Conservation (phyloP, 2,329 filamentous ascomycete genomes). For the Hortaea werneckii region DNA sequence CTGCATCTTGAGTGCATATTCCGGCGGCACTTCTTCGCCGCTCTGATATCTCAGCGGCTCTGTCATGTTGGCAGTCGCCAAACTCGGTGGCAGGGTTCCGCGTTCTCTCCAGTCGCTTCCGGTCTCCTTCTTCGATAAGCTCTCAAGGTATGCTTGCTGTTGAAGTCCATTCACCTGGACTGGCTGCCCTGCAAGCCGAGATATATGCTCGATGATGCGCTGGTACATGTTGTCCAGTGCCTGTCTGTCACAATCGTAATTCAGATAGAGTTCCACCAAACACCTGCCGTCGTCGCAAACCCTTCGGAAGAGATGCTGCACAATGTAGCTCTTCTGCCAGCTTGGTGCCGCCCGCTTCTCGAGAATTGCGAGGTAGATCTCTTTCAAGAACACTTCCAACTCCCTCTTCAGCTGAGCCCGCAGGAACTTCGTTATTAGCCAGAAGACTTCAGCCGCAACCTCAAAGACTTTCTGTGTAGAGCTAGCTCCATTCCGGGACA, state of each 20-base stretch:
- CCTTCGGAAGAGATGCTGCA: constrained; percentile 66
- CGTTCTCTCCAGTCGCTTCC: constrained; percentile 72
- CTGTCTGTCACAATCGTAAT: constrained; percentile 93
- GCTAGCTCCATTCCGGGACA: constrained; percentile 91
- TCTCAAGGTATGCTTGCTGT: constrained; percentile 80
- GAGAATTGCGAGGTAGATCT: constrained; percentile 87
- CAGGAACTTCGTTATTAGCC: constrained; percentile 91
- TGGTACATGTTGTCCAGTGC: constrained; percentile 95
- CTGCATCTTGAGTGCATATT: constrained; percentile 84
- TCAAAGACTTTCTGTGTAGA: constrained; percentile 88
- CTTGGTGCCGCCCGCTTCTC: constrained; percentile 77
- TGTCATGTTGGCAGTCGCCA: constrained; percentile 67
- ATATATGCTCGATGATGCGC: constrained; percentile 82
- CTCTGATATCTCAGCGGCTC: constrained; percentile 34
- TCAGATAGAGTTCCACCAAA: constrained; percentile 89
- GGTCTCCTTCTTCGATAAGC: constrained; percentile 44
- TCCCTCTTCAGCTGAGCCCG: constrained; percentile 96
- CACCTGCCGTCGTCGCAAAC: constrained; percentile 78
- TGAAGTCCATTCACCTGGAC: constrained; percentile 65
- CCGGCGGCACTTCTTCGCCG: constrained; percentile 68
- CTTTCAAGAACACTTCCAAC: constrained; percentile 93
- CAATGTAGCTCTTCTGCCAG: constrained; percentile 86
- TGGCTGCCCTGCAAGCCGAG: constrained; percentile 71
- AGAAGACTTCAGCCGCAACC: constrained; percentile 94
- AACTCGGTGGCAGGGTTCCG: constrained; percentile 73